phyloP scores from a whole-genome alignment of 371 early-diverging fungal genomes.

The Enterospora canceri region DNA sequence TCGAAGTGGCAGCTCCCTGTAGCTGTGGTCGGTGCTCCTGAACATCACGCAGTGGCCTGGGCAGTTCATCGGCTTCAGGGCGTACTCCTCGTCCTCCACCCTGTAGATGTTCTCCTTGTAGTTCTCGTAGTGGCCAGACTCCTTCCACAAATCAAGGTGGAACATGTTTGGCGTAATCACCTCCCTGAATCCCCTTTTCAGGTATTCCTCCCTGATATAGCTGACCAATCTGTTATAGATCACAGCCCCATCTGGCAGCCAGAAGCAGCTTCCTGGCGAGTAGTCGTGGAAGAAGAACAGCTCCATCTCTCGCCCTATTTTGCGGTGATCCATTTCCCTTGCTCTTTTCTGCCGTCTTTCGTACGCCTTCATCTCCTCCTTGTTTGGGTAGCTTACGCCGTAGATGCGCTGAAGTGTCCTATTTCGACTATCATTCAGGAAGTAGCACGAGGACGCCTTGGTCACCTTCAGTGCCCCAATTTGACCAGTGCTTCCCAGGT shows the following conservation, averaged over 20 bases:
- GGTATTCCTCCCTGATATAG: slow-evolving; percentile 76
- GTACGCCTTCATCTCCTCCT: slow-evolving; percentile 79
- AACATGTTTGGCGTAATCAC: slow-evolving; percentile 91
- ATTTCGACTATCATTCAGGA: slow-evolving; percentile 84
- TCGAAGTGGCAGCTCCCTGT: slow-evolving; percentile 86
- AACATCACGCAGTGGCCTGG: slow-evolving; percentile 97
- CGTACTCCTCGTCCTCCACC: slow-evolving; percentile 59
- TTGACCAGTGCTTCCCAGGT: slow-evolving; percentile 78
- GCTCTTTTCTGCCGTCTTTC: slow-evolving; percentile 83
- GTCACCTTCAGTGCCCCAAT: slow-evolving; percentile 77
- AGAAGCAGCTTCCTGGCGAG: slow-evolving; percentile 85
- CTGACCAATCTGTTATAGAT: slow-evolving; percentile 81
- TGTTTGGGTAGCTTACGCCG: slow-evolving; percentile 93
- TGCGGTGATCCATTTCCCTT: slow-evolving; percentile 86
- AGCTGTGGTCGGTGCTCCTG: slow-evolving; percentile 72
- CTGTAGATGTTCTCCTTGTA: slow-evolving; percentile 94
- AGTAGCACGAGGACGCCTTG: slow-evolving; percentile 90
- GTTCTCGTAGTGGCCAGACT: slow-evolving; percentile 92
- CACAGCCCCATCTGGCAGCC: slow-evolving; percentile 84
- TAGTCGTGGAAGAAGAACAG: slow-evolving; percentile 89
- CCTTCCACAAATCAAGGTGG: slow-evolving; percentile 85
- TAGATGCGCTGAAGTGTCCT: slow-evolving; percentile 91
- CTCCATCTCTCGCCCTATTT: slow-evolving; percentile 71
- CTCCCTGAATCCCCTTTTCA: slow-evolving; percentile 73
- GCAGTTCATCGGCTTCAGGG: slow-evolving; percentile 99